A percentile compares a stretch with the other conserved stretches of the same genome.
Evolutionary conservation across 495 filamentous ascomycete genomes (phyloP).

Genomic region (Trichoderma asperelloides): DNA sequence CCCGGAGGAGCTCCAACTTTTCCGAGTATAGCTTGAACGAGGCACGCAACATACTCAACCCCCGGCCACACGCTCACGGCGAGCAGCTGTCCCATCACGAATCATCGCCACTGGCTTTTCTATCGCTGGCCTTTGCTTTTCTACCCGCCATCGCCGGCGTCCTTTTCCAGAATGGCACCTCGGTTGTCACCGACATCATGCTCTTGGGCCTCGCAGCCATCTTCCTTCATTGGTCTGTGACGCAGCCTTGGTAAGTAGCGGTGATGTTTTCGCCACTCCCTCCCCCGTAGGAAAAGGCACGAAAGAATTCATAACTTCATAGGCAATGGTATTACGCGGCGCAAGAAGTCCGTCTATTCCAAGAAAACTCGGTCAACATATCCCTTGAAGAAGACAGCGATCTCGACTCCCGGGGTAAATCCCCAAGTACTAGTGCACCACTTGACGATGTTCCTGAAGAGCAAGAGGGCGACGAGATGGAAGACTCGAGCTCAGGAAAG

Average conservation of each 20-base stretch:
- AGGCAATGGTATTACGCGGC: conserved; percentile 90
- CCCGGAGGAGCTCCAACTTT: conserved; percentile 64
- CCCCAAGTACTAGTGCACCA: conserved; percentile 6
- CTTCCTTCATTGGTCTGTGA: conserved; percentile 90
- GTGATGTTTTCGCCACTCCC: background rate
- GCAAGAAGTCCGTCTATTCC: conserved; percentile 47
- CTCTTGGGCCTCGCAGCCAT: conserved; percentile 69
- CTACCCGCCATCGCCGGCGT: conserved; percentile 78
- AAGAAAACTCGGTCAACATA: conserved; percentile 35
- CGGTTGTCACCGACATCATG: conserved; percentile 75
- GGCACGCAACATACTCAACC: conserved; percentile 59
- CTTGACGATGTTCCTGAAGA: conserved; percentile 37
- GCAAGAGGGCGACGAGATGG: conserved; percentile 12
- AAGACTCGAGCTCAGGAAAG: background rate
- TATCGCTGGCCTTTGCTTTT: conserved; percentile 72
- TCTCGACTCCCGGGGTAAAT: conserved; percentile 25
- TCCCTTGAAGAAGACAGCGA: conserved; percentile 43
- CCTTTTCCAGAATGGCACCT: conserved; percentile 74
- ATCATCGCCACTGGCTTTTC: conserved; percentile 53
- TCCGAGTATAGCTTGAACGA: conserved; percentile 63
- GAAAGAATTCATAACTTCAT: background rate
- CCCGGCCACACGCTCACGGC: conserved; percentile 34
- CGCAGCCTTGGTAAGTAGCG: conserved; percentile 66
- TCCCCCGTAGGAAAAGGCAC: background rate
- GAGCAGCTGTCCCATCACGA: conserved; percentile 11